Evolutionary conservation across 1,284 basidiomycete species (phyloP).

Genomic region (Naganishia albida): DNA sequence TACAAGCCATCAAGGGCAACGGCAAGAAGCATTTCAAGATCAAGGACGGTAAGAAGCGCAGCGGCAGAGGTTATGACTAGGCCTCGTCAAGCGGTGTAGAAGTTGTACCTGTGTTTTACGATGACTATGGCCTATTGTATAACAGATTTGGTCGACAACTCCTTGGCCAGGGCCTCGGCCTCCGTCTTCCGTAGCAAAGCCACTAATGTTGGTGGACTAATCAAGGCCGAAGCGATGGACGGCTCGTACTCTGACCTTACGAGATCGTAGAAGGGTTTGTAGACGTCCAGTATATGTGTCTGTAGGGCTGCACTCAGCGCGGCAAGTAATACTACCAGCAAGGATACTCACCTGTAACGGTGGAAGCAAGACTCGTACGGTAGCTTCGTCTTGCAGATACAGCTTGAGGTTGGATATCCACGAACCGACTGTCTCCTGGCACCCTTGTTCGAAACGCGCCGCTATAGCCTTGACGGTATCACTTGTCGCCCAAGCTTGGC

Average conservation of each 20-base stretch:
- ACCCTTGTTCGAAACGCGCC: constrained; percentile 59
- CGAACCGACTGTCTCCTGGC: constrained; percentile 17
- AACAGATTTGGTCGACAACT: neutral
- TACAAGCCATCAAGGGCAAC: constrained; percentile 58
- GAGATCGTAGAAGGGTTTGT: constrained; percentile 66
- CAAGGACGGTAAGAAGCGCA: constrained; percentile 79
- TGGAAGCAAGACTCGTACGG: constrained; percentile 71
- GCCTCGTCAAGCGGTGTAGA: neutral
- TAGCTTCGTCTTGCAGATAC: constrained; percentile 77
- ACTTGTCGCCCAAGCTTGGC: constrained; percentile 57
- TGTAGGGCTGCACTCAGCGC: constrained; percentile 29
- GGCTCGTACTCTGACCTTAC: constrained; percentile 54
- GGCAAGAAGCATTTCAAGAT: constrained; percentile 91
- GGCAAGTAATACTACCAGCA: constrained; percentile 11
- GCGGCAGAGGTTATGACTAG: constrained; percentile 81
- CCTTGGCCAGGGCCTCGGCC: constrained; percentile 13
- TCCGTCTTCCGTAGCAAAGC: constrained; percentile 27
- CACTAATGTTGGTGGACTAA: constrained; percentile 30
- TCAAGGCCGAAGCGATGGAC: constrained; percentile 8
- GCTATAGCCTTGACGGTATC: constrained; percentile 58
- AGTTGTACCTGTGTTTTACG: neutral
- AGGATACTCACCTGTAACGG: constrained; percentile 64
- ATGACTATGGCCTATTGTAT: neutral
- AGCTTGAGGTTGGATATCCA: constrained; percentile 54
- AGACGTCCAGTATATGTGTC: constrained; percentile 70